A percentile compares a stretch with the other conserved stretches of the same genome.
These are phyloP conservation scores for Fremontodendron californicum DNA, from an alignment of 345 rosid genomes.

Conservation along the genomic window DNA sequence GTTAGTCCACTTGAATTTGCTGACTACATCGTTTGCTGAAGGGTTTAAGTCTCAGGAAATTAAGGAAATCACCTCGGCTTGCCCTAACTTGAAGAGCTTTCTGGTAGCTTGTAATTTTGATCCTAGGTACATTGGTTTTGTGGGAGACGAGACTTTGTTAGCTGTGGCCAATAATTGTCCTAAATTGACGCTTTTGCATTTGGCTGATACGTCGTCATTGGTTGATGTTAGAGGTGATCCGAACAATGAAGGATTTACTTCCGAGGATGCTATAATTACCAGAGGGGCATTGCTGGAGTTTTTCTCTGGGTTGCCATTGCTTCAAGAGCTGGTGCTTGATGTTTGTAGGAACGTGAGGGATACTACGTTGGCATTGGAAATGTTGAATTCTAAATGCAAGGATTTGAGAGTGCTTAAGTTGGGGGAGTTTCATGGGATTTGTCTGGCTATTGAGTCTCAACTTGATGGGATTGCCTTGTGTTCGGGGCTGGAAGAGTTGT, in stretches of 20 bases:
- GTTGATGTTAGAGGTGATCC: slow-evolving; percentile 39
- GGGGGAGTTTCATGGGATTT: slow-evolving; percentile 69
- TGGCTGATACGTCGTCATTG: slow-evolving; percentile 57
- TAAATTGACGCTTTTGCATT: slow-evolving; percentile 49
- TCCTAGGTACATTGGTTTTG: slow-evolving; percentile 66
- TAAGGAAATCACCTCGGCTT: slow-evolving; percentile 46
- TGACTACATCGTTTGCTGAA: slow-evolving; percentile 62
- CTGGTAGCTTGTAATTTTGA: slow-evolving; percentile 74
- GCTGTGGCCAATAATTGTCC: slow-evolving; percentile 64
- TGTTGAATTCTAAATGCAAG: slow-evolving; percentile 49
- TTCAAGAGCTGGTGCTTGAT: slow-evolving; percentile 66
- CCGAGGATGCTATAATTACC: slow-evolving; percentile 60
- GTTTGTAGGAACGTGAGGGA: slow-evolving; percentile 63
- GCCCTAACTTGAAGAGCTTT: slow-evolving; percentile 52
- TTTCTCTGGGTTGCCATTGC: slow-evolving; percentile 42
- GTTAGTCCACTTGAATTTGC: slow-evolving; percentile 53
- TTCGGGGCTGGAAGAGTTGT: slow-evolving; percentile 51
- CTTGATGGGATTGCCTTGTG: slow-evolving; percentile 78
- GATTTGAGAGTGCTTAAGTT: slow-evolving; percentile 48
- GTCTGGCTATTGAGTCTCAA: slow-evolving; percentile 53
- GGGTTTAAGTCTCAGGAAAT: slow-evolving; percentile 78
- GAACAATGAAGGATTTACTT: slow-evolving; percentile 35
- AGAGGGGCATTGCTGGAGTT: slow-evolving; percentile 40
- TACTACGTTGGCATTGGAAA: slow-evolving; percentile 55
- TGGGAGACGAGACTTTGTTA: slow-evolving; percentile 66